phyloP scores from a whole-genome alignment of 108 stramenopile species.

The Cyclotella cryptica region DNA sequence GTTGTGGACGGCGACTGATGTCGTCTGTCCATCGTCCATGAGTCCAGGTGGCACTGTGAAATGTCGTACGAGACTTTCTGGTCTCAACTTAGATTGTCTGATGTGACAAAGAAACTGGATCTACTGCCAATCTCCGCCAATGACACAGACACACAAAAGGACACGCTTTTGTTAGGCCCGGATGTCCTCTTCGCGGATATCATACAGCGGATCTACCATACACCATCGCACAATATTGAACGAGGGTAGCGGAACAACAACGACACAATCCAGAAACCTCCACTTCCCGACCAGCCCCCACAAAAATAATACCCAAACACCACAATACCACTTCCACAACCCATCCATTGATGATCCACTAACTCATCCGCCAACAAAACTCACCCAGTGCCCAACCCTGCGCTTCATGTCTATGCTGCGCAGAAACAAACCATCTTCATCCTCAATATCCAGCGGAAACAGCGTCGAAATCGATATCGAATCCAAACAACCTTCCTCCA shows the following conservation, averaged over 20 bases:
- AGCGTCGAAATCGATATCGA: conserved; percentile 15
- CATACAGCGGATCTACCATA: no score
- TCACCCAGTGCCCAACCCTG: neutral
- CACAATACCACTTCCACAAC: neutral
- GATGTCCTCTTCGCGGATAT: no score
- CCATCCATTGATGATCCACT: neutral
- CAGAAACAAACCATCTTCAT: conserved; percentile 28
- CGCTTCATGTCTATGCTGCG: conserved; percentile 42
- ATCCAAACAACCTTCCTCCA: conserved; percentile 5
- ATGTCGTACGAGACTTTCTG: neutral
- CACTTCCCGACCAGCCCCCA: neutral
- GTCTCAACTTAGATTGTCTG: no score
- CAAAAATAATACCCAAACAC: no score
- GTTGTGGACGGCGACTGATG: conserved; percentile 10
- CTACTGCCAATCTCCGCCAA: no score
- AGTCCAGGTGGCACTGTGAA: neutral
- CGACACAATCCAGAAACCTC: no score
- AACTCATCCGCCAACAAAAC: neutral
- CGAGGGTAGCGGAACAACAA: no score
- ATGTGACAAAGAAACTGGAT: no score
- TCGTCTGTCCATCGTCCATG: neutral
- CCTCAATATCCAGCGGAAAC: conserved; percentile 17
- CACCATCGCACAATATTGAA: no score
- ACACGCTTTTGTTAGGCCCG: no score
- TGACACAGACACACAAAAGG: no score